A percentile compares a stretch with the other conserved stretches of the same genome.
Evolutionary conservation across 2,329 filamentous ascomycete species (phyloP).

Genomic region (Chlorencoelia australis): DNA sequence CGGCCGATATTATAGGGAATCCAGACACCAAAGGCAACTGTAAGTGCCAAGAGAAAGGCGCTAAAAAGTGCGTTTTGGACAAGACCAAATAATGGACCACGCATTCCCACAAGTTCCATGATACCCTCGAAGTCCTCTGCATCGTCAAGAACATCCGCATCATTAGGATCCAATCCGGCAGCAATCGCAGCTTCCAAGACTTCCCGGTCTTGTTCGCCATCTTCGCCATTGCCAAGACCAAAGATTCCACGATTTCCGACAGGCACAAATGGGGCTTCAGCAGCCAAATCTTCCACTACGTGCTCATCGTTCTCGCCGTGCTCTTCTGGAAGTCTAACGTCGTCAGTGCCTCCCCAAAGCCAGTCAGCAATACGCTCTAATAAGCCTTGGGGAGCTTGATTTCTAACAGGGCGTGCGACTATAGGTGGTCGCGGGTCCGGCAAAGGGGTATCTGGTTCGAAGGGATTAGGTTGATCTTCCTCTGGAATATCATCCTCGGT

Average conservation of each 20-base stretch:
- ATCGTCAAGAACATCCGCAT: constrained; percentile 69
- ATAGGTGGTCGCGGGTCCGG: constrained; percentile 12
- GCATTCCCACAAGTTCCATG: constrained; percentile 92
- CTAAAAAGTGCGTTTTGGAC: constrained; percentile 96
- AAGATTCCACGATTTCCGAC: constrained; percentile 21
- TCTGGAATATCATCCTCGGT: constrained; percentile 7
- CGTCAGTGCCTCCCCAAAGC: constrained; percentile 47
- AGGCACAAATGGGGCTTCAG: constrained; percentile 51
- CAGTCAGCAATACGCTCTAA: constrained; percentile 43
- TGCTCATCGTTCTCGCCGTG: constrained; percentile 46
- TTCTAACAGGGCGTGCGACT: constrained; percentile 5
- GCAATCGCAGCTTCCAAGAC: constrained; percentile 54
- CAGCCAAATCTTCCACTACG: constrained; percentile 45
- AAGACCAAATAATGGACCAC: constrained; percentile 78
- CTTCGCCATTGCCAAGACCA: constrained; percentile 20
- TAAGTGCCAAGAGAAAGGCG: constrained; percentile 77
- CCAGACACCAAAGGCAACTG: constrained; percentile 77
- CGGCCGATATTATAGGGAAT: constrained; percentile 89
- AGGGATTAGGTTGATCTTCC: constrained; percentile 9
- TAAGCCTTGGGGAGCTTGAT: constrained; percentile 29
- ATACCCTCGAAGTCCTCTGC: constrained; percentile 94
- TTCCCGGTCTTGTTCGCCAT: constrained; percentile 41
- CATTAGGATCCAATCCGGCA: constrained; percentile 63
- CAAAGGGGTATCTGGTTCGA: constrained; percentile 11
- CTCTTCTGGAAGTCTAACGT: constrained; percentile 32